These are phyloP conservation scores for Starmerella stellata DNA, from an alignment of 805 yeast genomes.

Conservation along the genomic window DNA sequence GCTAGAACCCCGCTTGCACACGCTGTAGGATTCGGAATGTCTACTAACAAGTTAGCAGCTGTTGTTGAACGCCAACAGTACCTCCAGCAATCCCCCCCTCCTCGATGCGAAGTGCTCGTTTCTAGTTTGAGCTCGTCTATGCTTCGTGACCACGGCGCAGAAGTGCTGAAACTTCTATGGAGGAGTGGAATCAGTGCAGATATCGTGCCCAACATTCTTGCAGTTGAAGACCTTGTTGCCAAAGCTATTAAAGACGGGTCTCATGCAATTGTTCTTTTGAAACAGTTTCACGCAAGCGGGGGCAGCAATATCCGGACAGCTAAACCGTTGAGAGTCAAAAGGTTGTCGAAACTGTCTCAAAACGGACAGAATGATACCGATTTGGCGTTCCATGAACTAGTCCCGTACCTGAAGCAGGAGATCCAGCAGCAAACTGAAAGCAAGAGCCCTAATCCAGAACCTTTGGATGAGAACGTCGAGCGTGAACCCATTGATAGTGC, in stretches of 20 bases:
- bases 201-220: conserved; percentile 23
- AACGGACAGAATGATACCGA: conserved; percentile 42
- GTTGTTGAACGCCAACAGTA: conserved; percentile 22
- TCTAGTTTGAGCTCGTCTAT: conserved; percentile 44
- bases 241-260: conserved; percentile 54
- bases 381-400: conserved; percentile 49
- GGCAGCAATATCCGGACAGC: conserved; percentile 29
- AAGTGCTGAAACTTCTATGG: conserved; percentile 54
- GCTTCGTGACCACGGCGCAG: conserved; percentile 44
- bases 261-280: conserved; percentile 58
- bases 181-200: conserved; percentile 63
- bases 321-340: conserved; percentile 59
- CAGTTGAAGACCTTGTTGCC: conserved; percentile 45
- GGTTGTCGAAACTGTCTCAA: conserved; percentile 28
- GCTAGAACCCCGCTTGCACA: conserved; percentile 25
- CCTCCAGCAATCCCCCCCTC: conserved; percentile 17
- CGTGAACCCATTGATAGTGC: background rate
- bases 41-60: conserved; percentile 45
- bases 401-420: conserved; percentile 28
- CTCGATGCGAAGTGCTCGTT: conserved; percentile 67
- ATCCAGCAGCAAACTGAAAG: background rate
- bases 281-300: conserved; percentile 29
- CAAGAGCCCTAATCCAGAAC: background rate
- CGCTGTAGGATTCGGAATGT: conserved; percentile 78
- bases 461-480: background rate